Percentiles rank a stretch among this genome's conserved stretches.
Conservation (phyloP, 2,329 filamentous ascomycete genomes). For the Penicillium sp. region DNA sequence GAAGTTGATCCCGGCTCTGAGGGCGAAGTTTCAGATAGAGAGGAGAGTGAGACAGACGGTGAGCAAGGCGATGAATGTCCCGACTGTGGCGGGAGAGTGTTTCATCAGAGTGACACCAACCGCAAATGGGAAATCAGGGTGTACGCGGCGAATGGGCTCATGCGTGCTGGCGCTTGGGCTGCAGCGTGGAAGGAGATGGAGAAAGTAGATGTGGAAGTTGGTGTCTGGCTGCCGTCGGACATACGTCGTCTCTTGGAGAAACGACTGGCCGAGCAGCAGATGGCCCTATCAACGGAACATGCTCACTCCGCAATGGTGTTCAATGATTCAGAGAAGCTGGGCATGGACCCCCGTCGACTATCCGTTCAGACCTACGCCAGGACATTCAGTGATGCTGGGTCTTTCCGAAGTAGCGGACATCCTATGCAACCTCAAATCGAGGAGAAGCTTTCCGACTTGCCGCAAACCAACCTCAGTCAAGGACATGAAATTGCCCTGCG, state of each 20-base stretch:
- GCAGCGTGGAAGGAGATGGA: slow-evolving; percentile 99
- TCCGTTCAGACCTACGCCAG: slow-evolving; percentile 17
- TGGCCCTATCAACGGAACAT: slow-evolving; percentile 26
- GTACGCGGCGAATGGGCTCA: slow-evolving; percentile 91
- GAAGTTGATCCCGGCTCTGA: slow-evolving; percentile 33
- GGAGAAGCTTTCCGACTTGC: neutral
- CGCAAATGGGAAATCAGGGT: slow-evolving; percentile 72
- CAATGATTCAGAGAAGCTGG: slow-evolving; percentile 10
- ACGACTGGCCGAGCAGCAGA: slow-evolving; percentile 48
- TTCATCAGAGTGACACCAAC: slow-evolving; percentile 50
- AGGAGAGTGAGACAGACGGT: slow-evolving; percentile 42
- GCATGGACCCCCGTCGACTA: slow-evolving; percentile 9
- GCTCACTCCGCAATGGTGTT: slow-evolving; percentile 17
- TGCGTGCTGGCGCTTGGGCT: slow-evolving; percentile 88
- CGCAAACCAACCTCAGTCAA: slow-evolving; percentile 3
- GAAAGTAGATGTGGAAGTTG: slow-evolving; percentile 90
- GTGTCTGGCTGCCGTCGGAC: slow-evolving; percentile 65
- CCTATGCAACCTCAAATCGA: slow-evolving; percentile 6
- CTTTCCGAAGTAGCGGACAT: slow-evolving; percentile 9
- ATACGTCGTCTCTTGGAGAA: slow-evolving; percentile 55
- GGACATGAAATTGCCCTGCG: slow-evolving; percentile 54
- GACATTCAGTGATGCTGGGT: slow-evolving; percentile 16
- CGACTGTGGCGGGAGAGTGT: slow-evolving; percentile 56
- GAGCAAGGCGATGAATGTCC: slow-evolving; percentile 51
- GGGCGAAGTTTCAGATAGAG: slow-evolving; percentile 33